These are phyloP conservation scores for Xerophyta viscosa DNA, from an alignment of 106 monocot species.

Conservation along the genomic window DNA sequence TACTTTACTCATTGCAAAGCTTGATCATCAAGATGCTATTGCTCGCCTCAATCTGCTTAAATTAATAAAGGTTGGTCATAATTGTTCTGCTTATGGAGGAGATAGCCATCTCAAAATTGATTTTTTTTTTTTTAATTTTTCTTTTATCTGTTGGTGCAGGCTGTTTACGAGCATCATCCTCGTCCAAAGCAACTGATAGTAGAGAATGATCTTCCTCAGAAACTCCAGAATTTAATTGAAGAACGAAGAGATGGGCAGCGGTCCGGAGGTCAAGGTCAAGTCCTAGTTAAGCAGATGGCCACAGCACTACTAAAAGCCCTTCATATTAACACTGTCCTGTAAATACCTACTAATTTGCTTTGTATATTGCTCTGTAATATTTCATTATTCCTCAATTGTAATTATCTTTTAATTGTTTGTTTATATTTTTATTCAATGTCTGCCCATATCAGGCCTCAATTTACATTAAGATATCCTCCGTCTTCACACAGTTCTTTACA, in stretches of 20 bases:
- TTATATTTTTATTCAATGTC: too few relatives aligned
- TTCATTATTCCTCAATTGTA: neutral
- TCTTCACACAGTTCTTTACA: too few relatives aligned
- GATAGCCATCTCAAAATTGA: too few relatives aligned
- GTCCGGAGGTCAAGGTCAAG: conserved; percentile 84
- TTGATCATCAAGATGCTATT: conserved; percentile 97
- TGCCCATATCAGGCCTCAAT: too few relatives aligned
- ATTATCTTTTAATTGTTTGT: conserved; percentile 5
- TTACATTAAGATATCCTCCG: too few relatives aligned
- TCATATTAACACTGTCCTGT: conserved; percentile 95
- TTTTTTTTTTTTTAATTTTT: too few relatives aligned
- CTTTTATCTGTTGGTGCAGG: conserved; percentile 34
- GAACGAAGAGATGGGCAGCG: conserved; percentile 94
- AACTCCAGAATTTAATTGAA: conserved; percentile 90
- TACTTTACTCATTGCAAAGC: conserved; percentile 80
- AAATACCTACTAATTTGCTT: conserved; percentile 9
- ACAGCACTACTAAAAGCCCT: conserved; percentile 93
- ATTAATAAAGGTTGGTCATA: conserved; percentile 70
- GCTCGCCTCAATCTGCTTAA: conserved; percentile 92
- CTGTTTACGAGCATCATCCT: conserved; percentile 97
- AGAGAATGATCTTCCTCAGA: conserved; percentile 93
- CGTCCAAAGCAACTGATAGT: conserved; percentile 94
- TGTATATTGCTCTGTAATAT: neutral
- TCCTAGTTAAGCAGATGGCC: conserved; percentile 97
- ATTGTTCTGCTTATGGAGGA: too few relatives aligned